Conservation (phyloP, 2,329 filamentous ascomycete genomes). For the Pleurostoma richardsiae region DNA sequence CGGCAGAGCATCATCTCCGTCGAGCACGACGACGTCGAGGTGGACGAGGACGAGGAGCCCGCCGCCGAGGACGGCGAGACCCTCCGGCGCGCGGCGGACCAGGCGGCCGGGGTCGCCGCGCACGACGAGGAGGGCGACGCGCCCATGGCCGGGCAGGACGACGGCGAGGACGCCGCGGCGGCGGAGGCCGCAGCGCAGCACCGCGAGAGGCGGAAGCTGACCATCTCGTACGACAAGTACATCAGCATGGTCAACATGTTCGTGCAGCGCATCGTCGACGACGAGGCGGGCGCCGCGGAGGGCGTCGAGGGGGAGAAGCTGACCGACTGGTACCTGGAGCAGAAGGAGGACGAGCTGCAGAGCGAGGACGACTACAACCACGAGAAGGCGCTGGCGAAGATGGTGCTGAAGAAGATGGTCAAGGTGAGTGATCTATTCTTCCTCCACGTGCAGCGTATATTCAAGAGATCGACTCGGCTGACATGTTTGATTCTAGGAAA, state of each 20-base stretch:
- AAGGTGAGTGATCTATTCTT: conserved; percentile 58
- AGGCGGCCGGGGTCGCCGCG: conserved; percentile 42
- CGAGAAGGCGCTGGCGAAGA: conserved; percentile 68
- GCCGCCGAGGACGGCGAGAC: conserved; percentile 39
- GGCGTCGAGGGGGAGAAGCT: conserved; percentile 82
- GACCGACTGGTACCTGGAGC: conserved; percentile 85
- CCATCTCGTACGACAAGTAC: conserved; percentile 94
- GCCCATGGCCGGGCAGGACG: conserved; percentile 32
- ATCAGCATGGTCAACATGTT: conserved; percentile 84
- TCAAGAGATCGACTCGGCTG: conserved; percentile 12
- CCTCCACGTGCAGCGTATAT: neutral
- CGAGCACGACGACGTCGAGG: conserved; percentile 94
- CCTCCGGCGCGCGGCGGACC: conserved; percentile 40
- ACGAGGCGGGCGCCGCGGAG: conserved; percentile 70
- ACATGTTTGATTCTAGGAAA: conserved; percentile 54
- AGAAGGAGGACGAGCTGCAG: conserved; percentile 77
- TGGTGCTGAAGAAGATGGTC: conserved; percentile 93
- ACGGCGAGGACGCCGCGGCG: conserved; percentile 18
- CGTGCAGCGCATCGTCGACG: conserved; percentile 76
- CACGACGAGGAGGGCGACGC: conserved; percentile 42
- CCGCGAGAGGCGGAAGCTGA: conserved; percentile 57
- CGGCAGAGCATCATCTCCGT: conserved; percentile 95
- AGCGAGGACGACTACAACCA: conserved; percentile 75
- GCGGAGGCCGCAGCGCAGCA: conserved; percentile 5
- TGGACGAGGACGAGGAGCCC: conserved; percentile 69